Evolutionary conservation across 116 monocot genomes (phyloP).

Genomic region (Trichopus zeylanicus): DNA sequence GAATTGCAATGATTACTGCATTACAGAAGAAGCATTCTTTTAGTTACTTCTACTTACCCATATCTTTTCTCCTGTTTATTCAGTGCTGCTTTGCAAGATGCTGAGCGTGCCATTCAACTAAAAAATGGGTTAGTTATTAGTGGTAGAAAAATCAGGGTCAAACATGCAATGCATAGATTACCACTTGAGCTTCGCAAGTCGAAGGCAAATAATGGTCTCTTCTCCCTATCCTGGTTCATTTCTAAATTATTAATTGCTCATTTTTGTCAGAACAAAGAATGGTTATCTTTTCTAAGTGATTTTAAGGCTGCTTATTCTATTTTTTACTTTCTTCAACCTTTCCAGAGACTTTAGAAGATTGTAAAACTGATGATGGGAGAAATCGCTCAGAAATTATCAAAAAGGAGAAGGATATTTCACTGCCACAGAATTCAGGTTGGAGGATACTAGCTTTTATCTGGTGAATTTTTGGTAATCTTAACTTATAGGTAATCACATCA

Average conservation of each 20-base stretch:
- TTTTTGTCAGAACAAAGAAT: background rate
- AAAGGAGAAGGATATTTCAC: slow-evolving; percentile 10
- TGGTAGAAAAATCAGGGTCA: slow-evolving; percentile 81
- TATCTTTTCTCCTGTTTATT: background rate
- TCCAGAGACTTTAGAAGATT: slow-evolving; percentile 15
- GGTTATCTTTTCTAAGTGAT: background rate
- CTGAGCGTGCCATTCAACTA: slow-evolving; percentile 66
- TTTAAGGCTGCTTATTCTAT: background rate
- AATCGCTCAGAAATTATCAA: background rate
- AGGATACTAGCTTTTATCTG: background rate
- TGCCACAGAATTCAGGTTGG: slow-evolving; percentile 20
- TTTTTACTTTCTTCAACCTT: background rate
- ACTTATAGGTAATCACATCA: background rate
- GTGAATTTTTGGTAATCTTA: background rate
- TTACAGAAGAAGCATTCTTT: background rate
- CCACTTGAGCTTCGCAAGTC: slow-evolving; percentile 45
- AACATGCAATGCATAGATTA: slow-evolving; percentile 66
- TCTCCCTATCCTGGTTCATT: background rate
- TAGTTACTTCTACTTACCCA: background rate
- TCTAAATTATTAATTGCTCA: background rate
- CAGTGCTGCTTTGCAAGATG: slow-evolving; percentile 79
- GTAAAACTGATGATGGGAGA: slow-evolving; percentile 8
- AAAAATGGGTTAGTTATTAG: slow-evolving; percentile 61
- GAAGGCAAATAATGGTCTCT: slow-evolving; percentile 44
- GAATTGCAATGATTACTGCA: too few species aligned